Conservation (phyloP, 257 asterid species). For the Nicotiana attenuata region DNA sequence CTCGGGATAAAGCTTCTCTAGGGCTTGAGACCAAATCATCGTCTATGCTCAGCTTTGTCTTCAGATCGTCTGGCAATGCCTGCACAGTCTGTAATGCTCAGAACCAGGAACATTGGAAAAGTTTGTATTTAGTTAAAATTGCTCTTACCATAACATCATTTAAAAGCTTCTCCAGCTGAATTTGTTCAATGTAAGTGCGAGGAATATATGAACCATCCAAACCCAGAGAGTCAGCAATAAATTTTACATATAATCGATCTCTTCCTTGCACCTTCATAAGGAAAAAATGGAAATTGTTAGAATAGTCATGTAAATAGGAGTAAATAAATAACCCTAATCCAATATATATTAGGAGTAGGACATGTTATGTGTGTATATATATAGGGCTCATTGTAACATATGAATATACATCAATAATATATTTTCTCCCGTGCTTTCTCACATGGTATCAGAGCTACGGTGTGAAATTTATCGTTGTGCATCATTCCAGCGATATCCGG, state of each 20-base stretch:
- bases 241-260: slow-evolving; percentile 76
- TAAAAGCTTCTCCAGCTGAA: slow-evolving; percentile 91
- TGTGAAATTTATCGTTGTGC: too few species aligned
- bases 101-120: slow-evolving; percentile 14
- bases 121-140: slow-evolving; percentile 6
- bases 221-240: slow-evolving; percentile 70
- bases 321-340: too few species aligned
- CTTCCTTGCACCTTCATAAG: slow-evolving; percentile 80
- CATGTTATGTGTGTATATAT: too few species aligned
- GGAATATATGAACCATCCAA: slow-evolving; percentile 89
- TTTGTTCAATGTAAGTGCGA: slow-evolving; percentile 93
- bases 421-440: too few species aligned
- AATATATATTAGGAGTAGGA: too few species aligned
- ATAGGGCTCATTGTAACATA: too few species aligned
- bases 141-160: slow-evolving; percentile 84
- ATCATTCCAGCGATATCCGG: too few species aligned
- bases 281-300: slow-evolving; percentile 12
- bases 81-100: slow-evolving; percentile 18
- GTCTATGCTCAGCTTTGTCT: slow-evolving; percentile 90
- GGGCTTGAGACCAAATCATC: slow-evolving; percentile 86
- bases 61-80: slow-evolving; percentile 93
- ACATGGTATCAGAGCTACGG: too few species aligned
- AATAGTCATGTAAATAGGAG: too few species aligned
- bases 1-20: slow-evolving; percentile 94
- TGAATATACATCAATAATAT: too few species aligned